Base-by-base conservation (phyloP, 2,329 filamentous ascomycete genomes). In the Amesomyces nigricolor region DNA sequence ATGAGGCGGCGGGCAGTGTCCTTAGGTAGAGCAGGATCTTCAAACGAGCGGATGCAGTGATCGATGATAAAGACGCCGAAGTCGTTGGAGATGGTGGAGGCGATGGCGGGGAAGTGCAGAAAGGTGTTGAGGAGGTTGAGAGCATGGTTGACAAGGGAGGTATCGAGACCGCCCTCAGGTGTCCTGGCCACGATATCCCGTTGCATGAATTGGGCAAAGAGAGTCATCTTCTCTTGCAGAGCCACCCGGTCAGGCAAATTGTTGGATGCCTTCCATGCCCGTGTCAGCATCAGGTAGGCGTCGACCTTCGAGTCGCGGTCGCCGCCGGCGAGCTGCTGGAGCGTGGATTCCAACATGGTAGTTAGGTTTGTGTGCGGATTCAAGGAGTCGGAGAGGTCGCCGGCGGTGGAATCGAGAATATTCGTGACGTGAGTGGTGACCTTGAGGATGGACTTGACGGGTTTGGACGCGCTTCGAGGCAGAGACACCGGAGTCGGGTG, bases 61-160 rank as follows among this genome's bases (percentile, higher is more conserved):
- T 97, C 91, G 39, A 96, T 73, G 51, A 96, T 78, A 67, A 89
- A 94, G 14, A 82, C 71, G 51, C 84, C 85, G 38, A 96, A 95
- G 29, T 96, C 90, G 53, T 85, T 83, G 11, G 87, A 79, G 42
- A 97, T 76, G 14, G 82, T 80, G 1, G 82, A 80, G 5, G 85
- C 82, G 48, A 92, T 82, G n/a, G 83, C 80, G 5, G 82, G 78
- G 57, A 89, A 87, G 69, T 87, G 85, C 4, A 95, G 78, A 55
- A 97, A 85, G 2, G 86, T 88, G 56, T 83, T 82, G 19, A 94
- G 80, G 4, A 97, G 75, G 57, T 85, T 89, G 51, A 96, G 74
- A 3, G 91, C 87, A 62, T 95, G 87, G 51, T 86, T 86, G 47
- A 86, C 79, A 11, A 97, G 78, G 44, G 86, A 86, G 1, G 80